Conservation (phyloP, 2,329 filamentous ascomycete species). For the Neofusicoccum umdonicola region DNA sequence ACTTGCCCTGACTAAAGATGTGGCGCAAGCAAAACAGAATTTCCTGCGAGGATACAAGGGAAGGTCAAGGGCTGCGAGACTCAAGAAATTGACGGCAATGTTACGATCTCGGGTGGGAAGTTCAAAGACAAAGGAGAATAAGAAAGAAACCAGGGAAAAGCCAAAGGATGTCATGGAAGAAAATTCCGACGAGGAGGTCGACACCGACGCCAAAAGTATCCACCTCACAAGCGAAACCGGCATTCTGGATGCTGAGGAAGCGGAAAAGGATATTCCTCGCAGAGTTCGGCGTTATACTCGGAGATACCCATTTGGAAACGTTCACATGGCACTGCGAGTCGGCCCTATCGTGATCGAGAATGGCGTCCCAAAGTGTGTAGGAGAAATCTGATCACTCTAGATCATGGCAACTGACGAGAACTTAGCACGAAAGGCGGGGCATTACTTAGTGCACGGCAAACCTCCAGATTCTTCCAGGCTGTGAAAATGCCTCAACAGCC, state of each 20-base stretch:
- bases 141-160: too few species aligned
- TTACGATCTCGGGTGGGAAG: too few species aligned
- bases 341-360: constrained; percentile 44
- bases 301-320: constrained; percentile 39
- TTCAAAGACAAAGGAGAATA: too few species aligned
- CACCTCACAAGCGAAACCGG: neutral
- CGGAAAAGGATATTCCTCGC: constrained; percentile 28
- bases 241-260: constrained; percentile 20
- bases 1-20: too few species aligned
- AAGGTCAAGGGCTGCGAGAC: too few species aligned
- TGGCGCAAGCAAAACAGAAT: too few species aligned
- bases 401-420: neutral
- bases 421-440: neutral
- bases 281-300: constrained; percentile 31
- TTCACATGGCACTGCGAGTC: constrained; percentile 42
- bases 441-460: neutral
- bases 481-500: neutral
- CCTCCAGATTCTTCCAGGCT: neutral
- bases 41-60: too few species aligned
- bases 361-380: constrained; percentile 34
- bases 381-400: neutral
- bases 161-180: too few species aligned
- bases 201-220: too few species aligned
- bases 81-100: too few species aligned
- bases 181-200: too few species aligned